Base-by-base conservation (phyloP, 192 early-diverging fungal genomes). In the Umbelopsis isabellina region DNA sequence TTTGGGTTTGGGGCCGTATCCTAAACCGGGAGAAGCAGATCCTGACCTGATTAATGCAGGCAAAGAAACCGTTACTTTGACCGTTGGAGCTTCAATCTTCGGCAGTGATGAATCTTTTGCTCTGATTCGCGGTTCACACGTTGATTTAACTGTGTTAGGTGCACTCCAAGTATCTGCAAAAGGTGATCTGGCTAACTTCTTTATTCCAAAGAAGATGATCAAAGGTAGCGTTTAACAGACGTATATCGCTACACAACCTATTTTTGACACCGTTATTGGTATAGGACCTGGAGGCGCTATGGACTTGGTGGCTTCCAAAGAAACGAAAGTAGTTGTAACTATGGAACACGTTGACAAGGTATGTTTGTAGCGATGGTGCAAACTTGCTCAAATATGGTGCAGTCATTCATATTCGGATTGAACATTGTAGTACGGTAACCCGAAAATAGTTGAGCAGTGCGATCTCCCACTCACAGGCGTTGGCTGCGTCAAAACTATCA, bases 161-260 rank as follows among this genome's bases (percentile, higher is more conserved):
- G 92, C 86, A 23, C 86, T 93, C 76, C 86, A 93, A 80, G 92
- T 93, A n/a, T 88, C 91, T 0, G 76, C 83, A 70, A 80, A 78
- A 70, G 92, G 92, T 37, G 89, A 90, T 75, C 80, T 93, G 45
- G 90, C 92, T 71, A 93, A 93, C 85, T 93, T 91, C 91, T 89
- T 93, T 69, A 88, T 93, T 21, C 92, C 92, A 13, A 84, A 89
- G 45, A 93, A 93, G 82, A 90, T 93, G 84, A 88, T 93, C 72
- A 93, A 93, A 84, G 92, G 92, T 69, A 90, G 88, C 87, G 16
- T 10, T 10, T 10, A 68, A 68, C 7, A 25, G 18, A 48, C 23
- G 9, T 13, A 16, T 22, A 44, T 41, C 2, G 25, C 10, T 55
- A 0, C 30, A 25, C 10, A 6, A 1, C 16, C 15, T 27, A 13